Evolutionary conservation across 225 moss, liverwort and hornwort species (phyloP), one percentile per base, ranked within the genome.

Genomic region (Marchantia polymorpha): DNA sequence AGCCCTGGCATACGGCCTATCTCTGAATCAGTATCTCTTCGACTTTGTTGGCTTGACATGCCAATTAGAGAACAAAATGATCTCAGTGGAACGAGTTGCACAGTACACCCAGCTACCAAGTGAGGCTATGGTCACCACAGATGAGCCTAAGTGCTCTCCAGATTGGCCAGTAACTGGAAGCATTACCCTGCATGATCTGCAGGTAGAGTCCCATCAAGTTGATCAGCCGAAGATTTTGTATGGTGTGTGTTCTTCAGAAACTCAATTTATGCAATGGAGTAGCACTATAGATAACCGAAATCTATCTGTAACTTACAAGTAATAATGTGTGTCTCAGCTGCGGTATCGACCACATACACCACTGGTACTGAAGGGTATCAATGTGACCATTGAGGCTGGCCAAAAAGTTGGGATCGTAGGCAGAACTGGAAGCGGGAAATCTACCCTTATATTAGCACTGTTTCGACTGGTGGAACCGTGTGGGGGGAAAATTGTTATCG

Each of bases 331-430:
- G 69, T 19, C 63, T 64, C 80, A 92, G 92, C 82, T 94, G 27
- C 92, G 90, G 9, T 92, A 94, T 63, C 81, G 94, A 73, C 86
- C 90, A 66, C 72, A 86, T 76, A 81, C 88, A 72, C 94, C 92
- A 72, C 83, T 94, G 48, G 94, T 94, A 20, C 63, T 94, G 64
- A 91, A 92, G 71, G 92, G 94, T 55, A 88, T 94, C 66, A 81
- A 91, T 3, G 91, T 92, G 78, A 87, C 85, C 31, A 82, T 94
- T 54, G 50, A 58, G 65, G 90, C 90, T 63, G 86, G 91, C 69
- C 87, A 91, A 17, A 89, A 91, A 39, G 47, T 69, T 69, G 94
- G 92, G 29, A 82, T 94, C 20, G 94, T 94, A 25, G 94, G 94
- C 59, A 91, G 94, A 30, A 92, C 92, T 2, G 94, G 94, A 1